Percentiles rank a stretch among this genome's conserved stretches.
Evolutionary conservation across 768 basidiomycete species (phyloP).

Genomic region (Chalciporus sphaerocephalus): DNA sequence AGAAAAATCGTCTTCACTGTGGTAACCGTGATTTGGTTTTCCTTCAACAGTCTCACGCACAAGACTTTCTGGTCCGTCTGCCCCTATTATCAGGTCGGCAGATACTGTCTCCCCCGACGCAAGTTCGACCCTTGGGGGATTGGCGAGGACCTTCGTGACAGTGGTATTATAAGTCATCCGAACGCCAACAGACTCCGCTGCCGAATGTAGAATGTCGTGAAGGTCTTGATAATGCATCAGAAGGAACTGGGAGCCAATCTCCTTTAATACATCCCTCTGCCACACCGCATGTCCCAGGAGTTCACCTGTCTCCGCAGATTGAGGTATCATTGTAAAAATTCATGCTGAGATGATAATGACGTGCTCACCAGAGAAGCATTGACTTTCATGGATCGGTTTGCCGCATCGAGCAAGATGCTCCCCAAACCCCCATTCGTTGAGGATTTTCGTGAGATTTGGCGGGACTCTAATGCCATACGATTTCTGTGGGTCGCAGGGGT

Average conservation of each 20-base stretch:
- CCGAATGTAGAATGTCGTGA: conserved; percentile 41
- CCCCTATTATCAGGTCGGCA: conserved; percentile 53
- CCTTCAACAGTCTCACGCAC: conserved; percentile 31
- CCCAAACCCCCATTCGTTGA: conserved; percentile 50
- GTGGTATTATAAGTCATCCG: conserved; percentile 39
- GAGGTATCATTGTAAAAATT: neutral
- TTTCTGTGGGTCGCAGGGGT: conserved; percentile 20
- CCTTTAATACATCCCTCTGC: conserved; percentile 41
- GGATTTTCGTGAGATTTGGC: conserved; percentile 52
- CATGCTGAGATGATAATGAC: neutral
- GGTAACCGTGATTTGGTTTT: conserved; percentile 21
- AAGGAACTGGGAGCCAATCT: conserved; percentile 45
- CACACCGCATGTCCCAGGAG: conserved; percentile 41
- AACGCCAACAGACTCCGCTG: conserved; percentile 45
- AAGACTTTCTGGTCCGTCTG: conserved; percentile 51
- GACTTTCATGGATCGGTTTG: conserved; percentile 7
- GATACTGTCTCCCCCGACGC: conserved; percentile 40
- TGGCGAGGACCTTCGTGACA: conserved; percentile 29
- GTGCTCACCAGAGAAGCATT: conserved; percentile 16
- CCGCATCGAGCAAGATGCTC: conserved; percentile 37
- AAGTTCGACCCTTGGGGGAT: conserved; percentile 30
- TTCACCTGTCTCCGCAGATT: conserved; percentile 39
- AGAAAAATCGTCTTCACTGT: conserved; percentile 23
- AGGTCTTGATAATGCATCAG: conserved; percentile 52
- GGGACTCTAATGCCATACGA: conserved; percentile 42